These are phyloP conservation scores for Kwoniella europaea DNA, from an alignment of 768 basidiomycete species.

Conservation along the genomic window DNA sequence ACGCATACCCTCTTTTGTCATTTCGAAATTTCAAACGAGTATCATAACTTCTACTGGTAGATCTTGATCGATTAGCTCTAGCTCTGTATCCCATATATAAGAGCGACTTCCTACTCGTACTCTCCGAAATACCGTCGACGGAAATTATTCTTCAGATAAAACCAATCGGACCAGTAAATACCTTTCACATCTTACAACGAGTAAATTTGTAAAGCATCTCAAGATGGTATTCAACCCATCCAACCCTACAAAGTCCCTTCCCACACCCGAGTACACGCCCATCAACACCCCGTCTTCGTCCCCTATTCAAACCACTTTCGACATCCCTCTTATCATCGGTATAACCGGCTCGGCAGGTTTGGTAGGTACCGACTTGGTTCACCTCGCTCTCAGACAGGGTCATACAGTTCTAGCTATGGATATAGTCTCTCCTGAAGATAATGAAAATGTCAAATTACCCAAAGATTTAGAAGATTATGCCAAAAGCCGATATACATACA, in stretches of 20 bases:
- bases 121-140: no score
- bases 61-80: no score
- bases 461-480: background rate
- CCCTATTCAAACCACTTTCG: background rate
- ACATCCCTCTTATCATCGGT: conserved; percentile 23
- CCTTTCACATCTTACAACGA: background rate
- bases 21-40: no score
- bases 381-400: conserved; percentile 33
- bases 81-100: no score
- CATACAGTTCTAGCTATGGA: conserved; percentile 48
- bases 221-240: background rate
- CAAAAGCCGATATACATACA: conserved; percentile 2
- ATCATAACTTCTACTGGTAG: no score
- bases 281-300: background rate
- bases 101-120: no score
- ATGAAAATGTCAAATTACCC: background rate
- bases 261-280: conserved; percentile 2
- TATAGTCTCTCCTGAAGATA: conserved; percentile 3
- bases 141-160: no score
- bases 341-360: conserved; percentile 44
- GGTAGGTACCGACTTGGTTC: conserved; percentile 28
- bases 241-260: background rate
- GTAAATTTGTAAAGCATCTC: no score
- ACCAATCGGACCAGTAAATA: background rate
- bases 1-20: no score